Percentiles rank a stretch among this genome's conserved stretches.
Conservation (phyloP, 148 eudicot species). For the Nyssa sinensis region DNA sequence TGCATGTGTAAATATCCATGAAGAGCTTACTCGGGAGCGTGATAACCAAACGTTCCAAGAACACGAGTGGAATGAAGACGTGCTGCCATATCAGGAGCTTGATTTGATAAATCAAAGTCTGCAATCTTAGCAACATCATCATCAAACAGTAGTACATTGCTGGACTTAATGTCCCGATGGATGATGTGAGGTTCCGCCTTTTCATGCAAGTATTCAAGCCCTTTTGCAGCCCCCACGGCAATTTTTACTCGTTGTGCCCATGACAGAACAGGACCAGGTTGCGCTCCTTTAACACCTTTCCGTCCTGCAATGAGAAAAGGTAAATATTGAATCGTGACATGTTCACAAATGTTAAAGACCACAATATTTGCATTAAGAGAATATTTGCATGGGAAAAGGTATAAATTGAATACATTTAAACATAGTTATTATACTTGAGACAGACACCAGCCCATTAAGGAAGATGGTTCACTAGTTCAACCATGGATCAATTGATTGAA, state of each 20-base stretch:
- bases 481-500: too few relatives aligned
- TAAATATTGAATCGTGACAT: too few relatives aligned
- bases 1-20: too few relatives aligned
- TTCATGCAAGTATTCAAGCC: constrained; percentile 79
- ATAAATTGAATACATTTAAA: too few relatives aligned
- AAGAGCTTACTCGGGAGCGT: constrained; percentile 77
- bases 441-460: too few relatives aligned
- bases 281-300: constrained; percentile 78
- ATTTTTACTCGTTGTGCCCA: constrained; percentile 84
- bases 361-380: too few relatives aligned
- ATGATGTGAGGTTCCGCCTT: constrained; percentile 72
- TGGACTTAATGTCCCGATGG: constrained; percentile 82
- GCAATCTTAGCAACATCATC: constrained; percentile 84
- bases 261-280: constrained; percentile 72
- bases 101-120: constrained; percentile 78
- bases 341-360: too few relatives aligned
- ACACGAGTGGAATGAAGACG: constrained; percentile 83
- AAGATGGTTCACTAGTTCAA: too few relatives aligned
- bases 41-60: constrained; percentile 72
- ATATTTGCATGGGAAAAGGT: too few relatives aligned
- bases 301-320: too few relatives aligned
- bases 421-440: too few relatives aligned
- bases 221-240: constrained; percentile 87
- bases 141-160: constrained; percentile 71
- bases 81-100: constrained; percentile 77